Base-by-base conservation (phyloP, 2,329 filamentous ascomycete species). In the Apiospora phragmitis region DNA sequence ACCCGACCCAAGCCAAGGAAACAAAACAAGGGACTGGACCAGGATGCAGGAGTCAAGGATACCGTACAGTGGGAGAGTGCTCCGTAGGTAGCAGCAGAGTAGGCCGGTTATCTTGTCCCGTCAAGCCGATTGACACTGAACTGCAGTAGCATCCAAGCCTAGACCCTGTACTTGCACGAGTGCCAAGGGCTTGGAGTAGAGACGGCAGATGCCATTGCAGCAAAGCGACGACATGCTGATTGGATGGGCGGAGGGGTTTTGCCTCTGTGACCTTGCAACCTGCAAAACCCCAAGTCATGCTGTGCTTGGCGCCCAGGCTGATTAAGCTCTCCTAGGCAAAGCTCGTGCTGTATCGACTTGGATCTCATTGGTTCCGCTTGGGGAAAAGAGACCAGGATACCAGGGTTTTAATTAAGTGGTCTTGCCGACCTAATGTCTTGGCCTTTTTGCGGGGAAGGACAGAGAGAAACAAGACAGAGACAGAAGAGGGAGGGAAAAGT, bases 301-400 rank as follows among this genome's bases (percentile, higher is more conserved):
- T 62, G 32, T n/a, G 21, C 55, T 62, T 62, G 55, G 47, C 35
- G 67, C 67, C 67, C 32, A 68, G 67, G 24, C 67, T 9, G 43
- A 41, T 68, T 68, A 68, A 55, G 47, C 67, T 49, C n/a, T 26
- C 45, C 41, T 68, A 68, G 67, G 45, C 45, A 68, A 68, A 51
- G 65, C 65, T 67, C 65, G 43, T 21, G 67, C 21, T 51, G 29
- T 16, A 16, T 16, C 29, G 67, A 11, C 45, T 45, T 26, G 67
- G 16, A 26, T 24, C 32, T 49, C 21, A 68, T 68, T 55, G 65
- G 65, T 26, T 32, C 47, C 45, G 32, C 14, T 21, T 2, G 14
- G 3, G 24, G 18, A 3, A 18, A n/a, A 38, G 29, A 18, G 8
- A 8, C 21, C 55, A 62, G 55, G 55, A 32, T 62, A 8, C 55